Conservation (phyloP, 352 stramenopile species). For the Phytopythium kandeliae region DNA sequence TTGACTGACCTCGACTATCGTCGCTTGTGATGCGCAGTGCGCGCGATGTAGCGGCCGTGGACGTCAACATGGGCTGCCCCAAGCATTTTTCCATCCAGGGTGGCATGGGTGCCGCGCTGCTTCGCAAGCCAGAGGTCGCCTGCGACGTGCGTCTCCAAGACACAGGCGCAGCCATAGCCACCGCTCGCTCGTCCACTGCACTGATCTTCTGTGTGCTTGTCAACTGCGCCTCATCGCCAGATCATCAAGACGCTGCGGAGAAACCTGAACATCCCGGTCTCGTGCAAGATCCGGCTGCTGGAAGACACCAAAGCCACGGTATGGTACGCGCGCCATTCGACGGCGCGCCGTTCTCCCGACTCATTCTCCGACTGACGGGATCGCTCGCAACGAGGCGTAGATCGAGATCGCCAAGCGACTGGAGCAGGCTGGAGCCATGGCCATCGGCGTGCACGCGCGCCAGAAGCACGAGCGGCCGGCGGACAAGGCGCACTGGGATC, state of each 20-base stretch:
- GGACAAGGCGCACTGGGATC: constrained; percentile 71
- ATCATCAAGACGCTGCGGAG: constrained; percentile 78
- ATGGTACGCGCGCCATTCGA: not conserved
- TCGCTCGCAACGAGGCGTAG: constrained; percentile 15
- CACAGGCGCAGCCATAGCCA: no score
- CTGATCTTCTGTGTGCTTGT: no score
- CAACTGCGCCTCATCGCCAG: no score
- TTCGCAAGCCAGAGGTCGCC: constrained; percentile 85
- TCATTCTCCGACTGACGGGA: not conserved
- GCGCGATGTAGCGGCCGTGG: constrained; percentile 85
- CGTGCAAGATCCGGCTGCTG: constrained; percentile 85
- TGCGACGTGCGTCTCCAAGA: constrained; percentile 66
- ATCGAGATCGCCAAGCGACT: constrained; percentile 61
- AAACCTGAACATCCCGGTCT: constrained; percentile 82
- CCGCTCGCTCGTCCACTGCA: no score
- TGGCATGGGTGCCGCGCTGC: constrained; percentile 88
- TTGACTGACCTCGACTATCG: not conserved
- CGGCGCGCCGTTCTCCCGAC: no score
- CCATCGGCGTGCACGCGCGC: constrained; percentile 69
- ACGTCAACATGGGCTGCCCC: constrained; percentile 95
- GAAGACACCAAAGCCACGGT: constrained; percentile 62
- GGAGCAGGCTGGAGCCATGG: constrained; percentile 55
- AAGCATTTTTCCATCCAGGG: constrained; percentile 92
- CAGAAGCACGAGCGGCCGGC: constrained; percentile 58
- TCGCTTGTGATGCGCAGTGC: constrained; percentile 20